Evolutionary conservation across 768 basidiomycete genomes (phyloP), one percentile per base, ranked within the genome.

Genomic region (Auricularia heimuer): DNA sequence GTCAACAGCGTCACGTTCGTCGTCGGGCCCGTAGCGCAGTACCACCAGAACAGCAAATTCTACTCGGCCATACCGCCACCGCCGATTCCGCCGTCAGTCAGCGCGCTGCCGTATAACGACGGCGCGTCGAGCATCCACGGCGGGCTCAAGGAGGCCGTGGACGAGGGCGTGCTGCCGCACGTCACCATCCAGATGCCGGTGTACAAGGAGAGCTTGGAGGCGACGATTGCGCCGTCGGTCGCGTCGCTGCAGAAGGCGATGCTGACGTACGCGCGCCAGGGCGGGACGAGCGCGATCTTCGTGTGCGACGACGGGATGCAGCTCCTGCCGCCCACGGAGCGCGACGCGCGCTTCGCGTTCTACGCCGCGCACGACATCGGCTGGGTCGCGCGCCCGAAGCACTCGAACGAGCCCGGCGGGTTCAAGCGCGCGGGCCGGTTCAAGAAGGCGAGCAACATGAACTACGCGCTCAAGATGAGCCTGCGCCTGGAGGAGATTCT

Each of bases 241-340:
- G 78, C 82, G 39, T 84, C 82, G 2, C 70, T 86, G 63, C 85
- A 86, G 69, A 79, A 77, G 72, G 83, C 84, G 6, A 84, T 85
- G 77, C 82, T 82, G 68, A 85, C 83, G 12, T 85, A 86, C 68
- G 85, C 85, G 36, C 79, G 84, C 3, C 56, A 86, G 68, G 85
- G 85, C n/a, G 85, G 85, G 2, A 80, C 80, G 0, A 82, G 81
- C 62, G 78, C 78, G 18, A 84, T 86, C 67, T 77, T 86, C 67
- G 75, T 86, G 61, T 85, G 84, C 66, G 85, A 87, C 65, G 85
- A 87, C 68, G 85, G 85, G 67, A 72, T 86, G 67, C 67, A 74
- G 68, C 66, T 73, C 16, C 72, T 85, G 51, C 75, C 78, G 21
- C 75, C 76, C 14, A 75, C 74, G 6, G 83, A 84, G 1, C 79